Percentiles rank a stretch among this genome's conserved stretches.
Evolutionary conservation across 257 asterid species (phyloP).

Genomic region (Scutellaria baicalensis): DNA sequence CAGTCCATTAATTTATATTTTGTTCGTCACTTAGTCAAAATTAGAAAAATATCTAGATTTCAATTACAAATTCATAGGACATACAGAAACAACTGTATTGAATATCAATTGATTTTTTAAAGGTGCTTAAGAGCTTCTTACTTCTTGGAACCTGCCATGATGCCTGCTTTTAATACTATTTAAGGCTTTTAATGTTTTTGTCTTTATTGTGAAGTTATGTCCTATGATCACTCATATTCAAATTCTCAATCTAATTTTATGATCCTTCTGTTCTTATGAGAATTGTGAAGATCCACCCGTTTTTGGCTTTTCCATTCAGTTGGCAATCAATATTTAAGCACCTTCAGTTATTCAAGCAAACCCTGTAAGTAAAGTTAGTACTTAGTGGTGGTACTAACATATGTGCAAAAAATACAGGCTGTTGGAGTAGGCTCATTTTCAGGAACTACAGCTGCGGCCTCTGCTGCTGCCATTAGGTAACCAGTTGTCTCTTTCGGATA

Average conservation of each 20-base stretch:
- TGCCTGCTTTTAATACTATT: not conserved
- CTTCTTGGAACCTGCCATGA: not conserved
- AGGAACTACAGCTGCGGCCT: slow-evolving; percentile 90
- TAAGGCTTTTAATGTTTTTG: not conserved
- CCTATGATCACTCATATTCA: not conserved
- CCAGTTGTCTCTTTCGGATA: not conserved
- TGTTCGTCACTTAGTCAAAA: slow-evolving; percentile 19
- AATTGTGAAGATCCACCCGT: not conserved
- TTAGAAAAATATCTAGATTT: not conserved
- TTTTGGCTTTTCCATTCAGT: not conserved
- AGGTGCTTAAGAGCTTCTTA: not conserved
- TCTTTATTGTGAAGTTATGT: not conserved
- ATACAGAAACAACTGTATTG: not conserved
- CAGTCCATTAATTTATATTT: slow-evolving; percentile 26
- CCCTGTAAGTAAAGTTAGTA: slow-evolving; percentile 1
- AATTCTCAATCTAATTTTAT: not conserved
- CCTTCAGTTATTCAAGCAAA: not conserved
- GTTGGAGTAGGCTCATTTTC: slow-evolving; percentile 92
- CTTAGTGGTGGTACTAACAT: slow-evolving; percentile 14
- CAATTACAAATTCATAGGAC: not conserved
- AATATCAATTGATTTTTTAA: not conserved
- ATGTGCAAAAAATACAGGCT: slow-evolving; percentile 50
- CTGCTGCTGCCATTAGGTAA: slow-evolving; percentile 97
- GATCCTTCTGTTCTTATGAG: not conserved
- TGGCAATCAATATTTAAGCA: not conserved